Conservation (phyloP, 2,329 filamentous ascomycete species). For the Talaromyces sp. region DNA sequence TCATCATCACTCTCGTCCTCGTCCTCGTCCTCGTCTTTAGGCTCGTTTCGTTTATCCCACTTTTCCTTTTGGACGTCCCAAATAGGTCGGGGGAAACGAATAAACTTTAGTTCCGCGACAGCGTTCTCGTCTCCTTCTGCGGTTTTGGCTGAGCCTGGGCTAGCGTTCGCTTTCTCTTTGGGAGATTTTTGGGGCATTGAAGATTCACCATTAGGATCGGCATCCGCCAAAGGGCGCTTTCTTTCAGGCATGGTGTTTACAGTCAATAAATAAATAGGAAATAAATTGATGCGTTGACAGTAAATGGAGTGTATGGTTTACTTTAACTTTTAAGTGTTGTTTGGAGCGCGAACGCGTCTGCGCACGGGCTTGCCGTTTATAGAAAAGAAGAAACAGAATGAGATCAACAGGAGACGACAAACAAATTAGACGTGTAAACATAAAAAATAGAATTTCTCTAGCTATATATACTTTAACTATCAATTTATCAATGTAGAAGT, state of each 20-base stretch:
- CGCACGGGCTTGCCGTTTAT: background rate
- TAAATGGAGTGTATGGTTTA: background rate
- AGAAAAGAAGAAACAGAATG: background rate
- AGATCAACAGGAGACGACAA: background rate
- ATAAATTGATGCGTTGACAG: background rate
- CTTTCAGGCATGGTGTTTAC: constrained; percentile 3
- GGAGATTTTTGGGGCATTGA: background rate
- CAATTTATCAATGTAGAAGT: too few relatives aligned
- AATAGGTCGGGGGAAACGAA: background rate
- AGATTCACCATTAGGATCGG: background rate
- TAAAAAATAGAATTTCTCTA: background rate
- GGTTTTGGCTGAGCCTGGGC: background rate
- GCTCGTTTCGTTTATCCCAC: background rate
- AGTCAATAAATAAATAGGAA: too few relatives aligned
- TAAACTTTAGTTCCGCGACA: background rate
- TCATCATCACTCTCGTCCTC: background rate
- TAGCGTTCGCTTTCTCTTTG: background rate
- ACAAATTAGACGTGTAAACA: background rate
- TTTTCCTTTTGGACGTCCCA: constrained; percentile 3
- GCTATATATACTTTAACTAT: too few relatives aligned
- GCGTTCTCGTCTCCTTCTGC: background rate
- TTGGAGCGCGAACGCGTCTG: background rate
- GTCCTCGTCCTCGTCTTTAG: background rate
- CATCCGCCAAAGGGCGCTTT: constrained; percentile 3
- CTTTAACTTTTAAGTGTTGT: background rate